Evolutionary conservation across 2,329 filamentous ascomycete genomes (phyloP), one percentile per base, ranked within the genome.

Genomic region (Cladophialophora carrionii): DNA sequence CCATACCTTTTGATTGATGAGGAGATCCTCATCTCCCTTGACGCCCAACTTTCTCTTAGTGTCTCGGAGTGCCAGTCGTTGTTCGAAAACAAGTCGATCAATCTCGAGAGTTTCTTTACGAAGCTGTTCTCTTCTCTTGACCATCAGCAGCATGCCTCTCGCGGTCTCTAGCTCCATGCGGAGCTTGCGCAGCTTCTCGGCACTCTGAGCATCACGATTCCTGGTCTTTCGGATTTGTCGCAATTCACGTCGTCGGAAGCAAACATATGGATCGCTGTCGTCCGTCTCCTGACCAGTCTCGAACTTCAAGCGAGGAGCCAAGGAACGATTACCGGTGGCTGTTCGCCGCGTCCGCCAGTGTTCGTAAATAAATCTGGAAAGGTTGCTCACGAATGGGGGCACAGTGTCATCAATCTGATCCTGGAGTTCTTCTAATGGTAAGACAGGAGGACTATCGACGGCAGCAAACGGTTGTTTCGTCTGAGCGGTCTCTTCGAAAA

Each of bases 261-360:
- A 99, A 73, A 99, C 93, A 79, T 96, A 99, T 56, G 95, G 95
- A 78, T 99, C 95, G 73, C 91, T 87, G 76, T 99, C 95, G 77
- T 99, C 95, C 67, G 89, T 96, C 70, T 98, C 94, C 75, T 92
- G 90, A 69, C 95, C 92, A 54, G 89, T 96, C 80, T 99, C 95
- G 71, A 96, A 95, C 81, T 83, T 73, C 61, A 98, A 86, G 24
- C 82, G 84, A 7, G 92, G 87, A 74, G 93, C 89, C 67, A 98
- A 81, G 5, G 88, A 81, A 72, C 85, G 88, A 75, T 94, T 95
- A 70, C 85, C 86, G 64, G 83, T 84, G 32, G 82, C 82, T 72
- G 87, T 81, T 59, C 91, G 86, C 73, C 87, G 86, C 67, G 83
- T 80, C 78, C 88, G 92, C 95, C 95, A 99, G 77, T 96, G 90